Evolutionary conservation across 345 rosid genomes (phyloP), one percentile per base, ranked within the genome.

Genomic region (Citrus sinensis): DNA sequence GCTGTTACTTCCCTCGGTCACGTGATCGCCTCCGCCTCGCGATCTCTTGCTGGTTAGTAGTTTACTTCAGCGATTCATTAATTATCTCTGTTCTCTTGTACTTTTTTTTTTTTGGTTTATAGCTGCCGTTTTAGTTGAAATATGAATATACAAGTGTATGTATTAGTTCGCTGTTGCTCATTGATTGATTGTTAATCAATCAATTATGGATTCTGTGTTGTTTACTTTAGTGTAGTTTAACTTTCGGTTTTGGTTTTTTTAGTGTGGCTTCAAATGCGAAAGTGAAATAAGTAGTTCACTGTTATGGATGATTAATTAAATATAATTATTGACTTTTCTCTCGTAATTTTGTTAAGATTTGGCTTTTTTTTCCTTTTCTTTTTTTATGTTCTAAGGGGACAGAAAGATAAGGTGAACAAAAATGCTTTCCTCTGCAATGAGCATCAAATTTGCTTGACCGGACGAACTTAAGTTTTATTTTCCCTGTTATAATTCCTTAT

Each of bases 41-140:
- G 97, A 89, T 92, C 98, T 74, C 83, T 93, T 10, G 79, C 91
- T 78, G 94, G 98, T 93, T 69, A 39, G 65, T 58, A 34, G 8
- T 61, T 40, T 7, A 10, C 30, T 16, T 29, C 67, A 4, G 0
- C 35, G 34, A 2, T 40, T 32, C 32, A 55, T 34, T 80, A 6
- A 37, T 11, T 40, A 11, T 19, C 55, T 37, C 30, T 40, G 7
- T 60, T 22, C 7, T 63, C 10, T 13, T 42, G 42, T 17, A 5
- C 6, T 32, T 24, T 11, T 58, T 55, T 71, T 10, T 22, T 32
- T 56, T 22, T 61, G 40, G 71, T 56, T 24, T 29, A 16, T 63
- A 63, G 67, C 67, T 30, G 30, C 34, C 30, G n/a, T 68, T 68
- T 40, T 24, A 25, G 22, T 54, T 54, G 17, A 17, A 54, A 54